phyloP scores from a whole-genome alignment of 345 rosid genomes.

The Gossypium bickii region DNA sequence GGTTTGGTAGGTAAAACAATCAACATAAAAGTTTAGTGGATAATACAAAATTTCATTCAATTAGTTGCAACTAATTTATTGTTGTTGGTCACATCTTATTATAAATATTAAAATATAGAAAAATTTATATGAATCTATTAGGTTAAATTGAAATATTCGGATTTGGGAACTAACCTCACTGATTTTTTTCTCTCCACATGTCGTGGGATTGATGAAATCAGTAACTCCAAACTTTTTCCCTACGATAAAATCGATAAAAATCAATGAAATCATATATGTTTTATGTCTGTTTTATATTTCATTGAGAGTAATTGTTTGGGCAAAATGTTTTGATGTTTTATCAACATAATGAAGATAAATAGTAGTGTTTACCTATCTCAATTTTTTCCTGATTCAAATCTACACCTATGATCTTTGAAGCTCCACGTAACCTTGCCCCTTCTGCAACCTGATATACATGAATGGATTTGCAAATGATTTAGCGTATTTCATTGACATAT shows the following conservation, averaged over 20 bases:
- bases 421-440: slow-evolving; percentile 54
- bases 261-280: no score
- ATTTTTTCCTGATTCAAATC: slow-evolving; percentile 61
- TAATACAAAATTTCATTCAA: no score
- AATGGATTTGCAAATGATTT: neutral
- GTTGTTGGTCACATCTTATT: no score
- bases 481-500: neutral
- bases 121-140: no score
- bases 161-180: slow-evolving; percentile 29
- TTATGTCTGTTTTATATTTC: no score
- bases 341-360: neutral
- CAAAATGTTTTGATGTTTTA: neutral
- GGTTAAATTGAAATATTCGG: no score
- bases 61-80: no score
- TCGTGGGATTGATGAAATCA: slow-evolving; percentile 57
- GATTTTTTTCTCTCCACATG: slow-evolving; percentile 33
- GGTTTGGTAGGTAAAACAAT: no score
- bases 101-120: no score
- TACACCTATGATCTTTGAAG: slow-evolving; percentile 60
- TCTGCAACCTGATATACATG: slow-evolving; percentile 46
- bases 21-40: no score
- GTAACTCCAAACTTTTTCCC: slow-evolving; percentile 62
- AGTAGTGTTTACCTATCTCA: slow-evolving; percentile 37
- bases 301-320: no score
- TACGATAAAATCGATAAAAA: slow-evolving; percentile 8